Conservation (phyloP, 805 yeast genomes). For the Ogataea haglerorum region DNA sequence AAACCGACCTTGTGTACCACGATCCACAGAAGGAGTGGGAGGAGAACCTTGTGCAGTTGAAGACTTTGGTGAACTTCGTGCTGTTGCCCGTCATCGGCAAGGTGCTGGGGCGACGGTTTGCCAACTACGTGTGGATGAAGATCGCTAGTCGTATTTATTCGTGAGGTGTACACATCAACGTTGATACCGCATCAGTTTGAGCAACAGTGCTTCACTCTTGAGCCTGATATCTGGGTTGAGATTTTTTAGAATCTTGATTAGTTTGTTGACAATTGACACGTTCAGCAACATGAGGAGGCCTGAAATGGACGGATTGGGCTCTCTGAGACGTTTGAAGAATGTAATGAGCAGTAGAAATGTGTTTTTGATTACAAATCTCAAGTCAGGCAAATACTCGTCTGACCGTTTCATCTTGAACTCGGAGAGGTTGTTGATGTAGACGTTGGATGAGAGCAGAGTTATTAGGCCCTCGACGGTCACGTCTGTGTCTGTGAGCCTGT, state of each 20-base stretch:
- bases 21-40: constrained; percentile 73
- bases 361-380: constrained; percentile 29
- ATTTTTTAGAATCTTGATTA: constrained; percentile 26
- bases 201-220: constrained; percentile 15
- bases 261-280: constrained; percentile 28
- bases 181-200: constrained; percentile 14
- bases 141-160: constrained; percentile 24
- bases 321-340: constrained; percentile 18
- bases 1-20: constrained; percentile 25
- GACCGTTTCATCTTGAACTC: constrained; percentile 1
- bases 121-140: constrained; percentile 36
- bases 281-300: constrained; percentile 27
- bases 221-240: constrained; percentile 21
- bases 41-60: constrained; percentile 58
- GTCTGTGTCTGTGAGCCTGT: constrained; percentile 17
- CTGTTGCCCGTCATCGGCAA: constrained; percentile 66
- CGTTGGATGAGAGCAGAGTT: constrained; percentile 23
- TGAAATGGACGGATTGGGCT: constrained; percentile 14
- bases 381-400: constrained; percentile 26
- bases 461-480: constrained; percentile 8
- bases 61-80: constrained; percentile 54
- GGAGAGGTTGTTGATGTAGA: constrained; percentile 26
- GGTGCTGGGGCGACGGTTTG: constrained; percentile 59
- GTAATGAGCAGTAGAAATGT: constrained; percentile 26
- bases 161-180: constrained; percentile 6